Base-by-base conservation (phyloP, 768 basidiomycete genomes). In the Cytidiella melzeri region DNA sequence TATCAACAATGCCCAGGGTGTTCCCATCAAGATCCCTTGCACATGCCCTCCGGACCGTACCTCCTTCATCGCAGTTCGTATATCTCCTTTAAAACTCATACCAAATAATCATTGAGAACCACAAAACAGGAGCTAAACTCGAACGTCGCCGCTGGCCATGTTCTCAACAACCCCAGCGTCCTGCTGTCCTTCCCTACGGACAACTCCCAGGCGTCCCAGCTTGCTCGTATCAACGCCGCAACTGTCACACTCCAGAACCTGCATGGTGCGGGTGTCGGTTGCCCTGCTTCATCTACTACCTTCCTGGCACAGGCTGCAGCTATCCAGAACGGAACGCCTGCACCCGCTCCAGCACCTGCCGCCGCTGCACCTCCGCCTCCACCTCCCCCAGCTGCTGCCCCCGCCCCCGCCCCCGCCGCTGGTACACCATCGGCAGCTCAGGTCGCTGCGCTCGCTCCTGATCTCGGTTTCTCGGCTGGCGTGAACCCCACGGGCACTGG, bases 161-260 rank as follows among this genome's bases (percentile, higher is more conserved):
- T 57, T 3, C 50, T 66, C 21, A 59, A 64, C 54, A 67, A 67
- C 49, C 57, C 64, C 18, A 25, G 39, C 13, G 63, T 76, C 18
- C 50, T 54, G 23, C 43, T 73, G 10, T 60, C 64, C 43, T 78
- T 77, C 66, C 77, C 75, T 11, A 67, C 62, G 0, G 75, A 76
- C 47, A 60, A 63, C 51, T 69, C 66, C 36, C 64, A 56, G 24
- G 63, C 57, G 1, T 69, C 70, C 19, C 71, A 74, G 58, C 61
- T 55, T 39, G 69, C 69, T 30, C 68, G 72, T 20, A 67, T 89
- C 48, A 71, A 76, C 47, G 75, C 83, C 25, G 72, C 80, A 1
- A 56, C 78, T 2, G 74, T 83, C 21, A 84, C 86, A 0, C 69
- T 88, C 18, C 86, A 88, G 67, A 89, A 88, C 64, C 62, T 88